phyloP scores from a whole-genome alignment of 306 rosid species.

The Mimosa bimucronata region DNA sequence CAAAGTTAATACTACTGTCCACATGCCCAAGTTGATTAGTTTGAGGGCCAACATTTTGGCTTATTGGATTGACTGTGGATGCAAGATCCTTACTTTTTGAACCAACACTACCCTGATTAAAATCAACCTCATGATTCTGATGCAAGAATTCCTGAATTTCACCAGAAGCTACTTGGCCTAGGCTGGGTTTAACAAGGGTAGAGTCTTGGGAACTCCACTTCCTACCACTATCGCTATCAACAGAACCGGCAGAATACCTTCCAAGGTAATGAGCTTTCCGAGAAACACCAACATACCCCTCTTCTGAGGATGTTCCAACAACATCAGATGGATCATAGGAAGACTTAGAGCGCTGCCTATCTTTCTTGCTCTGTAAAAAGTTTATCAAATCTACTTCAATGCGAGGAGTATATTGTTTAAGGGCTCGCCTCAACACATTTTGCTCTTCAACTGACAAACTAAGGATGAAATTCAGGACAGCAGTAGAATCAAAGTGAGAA shows the following conservation, averaged over 20 bases:
- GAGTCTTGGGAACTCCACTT: slow-evolving; percentile 97
- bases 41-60: slow-evolving; percentile 59
- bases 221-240: slow-evolving; percentile 80
- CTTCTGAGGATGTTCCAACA: slow-evolving; percentile 98
- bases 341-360: slow-evolving; percentile 79
- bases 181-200: slow-evolving; percentile 52
- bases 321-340: slow-evolving; percentile 92
- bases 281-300: slow-evolving; percentile 72
- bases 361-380: slow-evolving; percentile 94
- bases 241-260: slow-evolving; percentile 93
- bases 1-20: slow-evolving; percentile 59
- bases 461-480: slow-evolving; percentile 89
- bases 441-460: slow-evolving; percentile 98
- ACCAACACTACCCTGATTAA: slow-evolving; percentile 50
- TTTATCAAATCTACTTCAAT: slow-evolving; percentile 97
- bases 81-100: slow-evolving; percentile 61
- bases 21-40: slow-evolving; percentile 55
- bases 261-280: slow-evolving; percentile 76
- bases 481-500: slow-evolving; percentile 80
- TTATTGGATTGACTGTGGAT: slow-evolving; percentile 44
- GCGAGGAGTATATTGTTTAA: slow-evolving; percentile 96
- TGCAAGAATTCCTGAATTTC: slow-evolving; percentile 55
- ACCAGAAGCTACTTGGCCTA: slow-evolving; percentile 67
- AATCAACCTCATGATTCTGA: slow-evolving; percentile 67
- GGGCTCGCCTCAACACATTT: slow-evolving; percentile 93